These are phyloP conservation scores for Sphaerulina musiva DNA, from an alignment of 2,329 filamentous ascomycete genomes.

Conservation along the genomic window DNA sequence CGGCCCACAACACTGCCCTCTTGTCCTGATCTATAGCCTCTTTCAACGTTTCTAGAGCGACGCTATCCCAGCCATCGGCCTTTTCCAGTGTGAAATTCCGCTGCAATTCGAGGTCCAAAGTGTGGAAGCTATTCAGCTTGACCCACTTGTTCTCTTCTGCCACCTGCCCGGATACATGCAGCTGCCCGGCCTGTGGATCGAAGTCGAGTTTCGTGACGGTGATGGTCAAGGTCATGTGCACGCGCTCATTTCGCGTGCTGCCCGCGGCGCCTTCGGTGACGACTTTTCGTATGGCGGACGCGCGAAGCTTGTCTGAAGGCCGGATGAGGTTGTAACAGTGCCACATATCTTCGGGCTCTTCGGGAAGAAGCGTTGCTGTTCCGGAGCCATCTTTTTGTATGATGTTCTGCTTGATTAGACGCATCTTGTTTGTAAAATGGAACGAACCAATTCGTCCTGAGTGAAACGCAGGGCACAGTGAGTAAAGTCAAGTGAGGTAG, in stretches of 20 bases:
- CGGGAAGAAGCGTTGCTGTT: slow-evolving; percentile 58
- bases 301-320: slow-evolving; percentile 57
- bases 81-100: slow-evolving; percentile 86
- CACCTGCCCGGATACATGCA: slow-evolving; percentile 63
- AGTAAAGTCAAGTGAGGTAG: neutral
- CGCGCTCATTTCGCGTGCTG: slow-evolving; percentile 53
- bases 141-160: slow-evolving; percentile 61
- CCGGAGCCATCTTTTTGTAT: slow-evolving; percentile 59
- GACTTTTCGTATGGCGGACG: slow-evolving; percentile 60
- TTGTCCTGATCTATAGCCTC: slow-evolving; percentile 74
- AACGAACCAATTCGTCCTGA: neutral
- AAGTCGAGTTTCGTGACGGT: slow-evolving; percentile 62
- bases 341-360: slow-evolving; percentile 76
- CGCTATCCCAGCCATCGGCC: slow-evolving; percentile 77
- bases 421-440: slow-evolving; percentile 45
- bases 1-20: slow-evolving; percentile 75
- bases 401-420: slow-evolving; percentile 60
- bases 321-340: slow-evolving; percentile 69
- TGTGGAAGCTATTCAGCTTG: slow-evolving; percentile 62
- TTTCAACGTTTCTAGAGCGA: slow-evolving; percentile 69
- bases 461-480: neutral
- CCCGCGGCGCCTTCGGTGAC: slow-evolving; percentile 56
- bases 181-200: slow-evolving; percentile 59
- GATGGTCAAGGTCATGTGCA: slow-evolving; percentile 60
- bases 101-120: slow-evolving; percentile 77